Conservation (phyloP, 441 rosid species). For the Brassica balearica region DNA sequence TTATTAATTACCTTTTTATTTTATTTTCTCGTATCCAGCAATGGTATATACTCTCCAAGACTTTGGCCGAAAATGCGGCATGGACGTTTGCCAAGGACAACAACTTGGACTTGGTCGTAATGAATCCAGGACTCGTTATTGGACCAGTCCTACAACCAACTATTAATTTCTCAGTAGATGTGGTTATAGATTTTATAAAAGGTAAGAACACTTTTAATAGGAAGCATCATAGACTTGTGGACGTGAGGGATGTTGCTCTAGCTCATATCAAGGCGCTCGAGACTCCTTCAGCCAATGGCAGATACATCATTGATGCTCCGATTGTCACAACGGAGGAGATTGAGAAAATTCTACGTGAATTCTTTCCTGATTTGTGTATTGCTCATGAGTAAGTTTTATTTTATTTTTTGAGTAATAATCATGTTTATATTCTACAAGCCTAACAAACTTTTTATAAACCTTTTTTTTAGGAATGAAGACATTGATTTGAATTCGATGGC, state of each 20-base stretch:
- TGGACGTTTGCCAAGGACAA: slow-evolving; percentile 78
- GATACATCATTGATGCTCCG: slow-evolving; percentile 50
- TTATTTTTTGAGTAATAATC: neutral
- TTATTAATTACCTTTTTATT: neutral
- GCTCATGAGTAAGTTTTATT: neutral
- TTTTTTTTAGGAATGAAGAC: slow-evolving; percentile 17
- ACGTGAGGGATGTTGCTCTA: slow-evolving; percentile 69
- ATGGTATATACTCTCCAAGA: slow-evolving; percentile 85
- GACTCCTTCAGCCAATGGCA: slow-evolving; percentile 57
- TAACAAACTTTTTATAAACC: neutral
- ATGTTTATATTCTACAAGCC: slow-evolving; percentile 9
- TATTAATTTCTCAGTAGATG: slow-evolving; percentile 42
- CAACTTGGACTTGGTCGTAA: slow-evolving; percentile 63
- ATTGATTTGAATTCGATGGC: slow-evolving; percentile 5
- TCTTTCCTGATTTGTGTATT: slow-evolving; percentile 47
- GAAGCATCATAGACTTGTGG: slow-evolving; percentile 46
- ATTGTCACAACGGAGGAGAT: slow-evolving; percentile 41
- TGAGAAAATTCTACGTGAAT: slow-evolving; percentile 44
- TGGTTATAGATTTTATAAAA: slow-evolving; percentile 48
- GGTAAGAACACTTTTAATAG: slow-evolving; percentile 44
- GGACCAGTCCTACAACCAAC: slow-evolving; percentile 70
- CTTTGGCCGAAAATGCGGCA: slow-evolving; percentile 82
- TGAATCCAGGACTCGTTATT: slow-evolving; percentile 84
- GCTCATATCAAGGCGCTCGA: slow-evolving; percentile 68
- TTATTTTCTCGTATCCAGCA: slow-evolving; percentile 43